These are phyloP conservation scores for Oxyria digyna DNA, from an alignment of 148 eudicot species.

Conservation along the genomic window DNA sequence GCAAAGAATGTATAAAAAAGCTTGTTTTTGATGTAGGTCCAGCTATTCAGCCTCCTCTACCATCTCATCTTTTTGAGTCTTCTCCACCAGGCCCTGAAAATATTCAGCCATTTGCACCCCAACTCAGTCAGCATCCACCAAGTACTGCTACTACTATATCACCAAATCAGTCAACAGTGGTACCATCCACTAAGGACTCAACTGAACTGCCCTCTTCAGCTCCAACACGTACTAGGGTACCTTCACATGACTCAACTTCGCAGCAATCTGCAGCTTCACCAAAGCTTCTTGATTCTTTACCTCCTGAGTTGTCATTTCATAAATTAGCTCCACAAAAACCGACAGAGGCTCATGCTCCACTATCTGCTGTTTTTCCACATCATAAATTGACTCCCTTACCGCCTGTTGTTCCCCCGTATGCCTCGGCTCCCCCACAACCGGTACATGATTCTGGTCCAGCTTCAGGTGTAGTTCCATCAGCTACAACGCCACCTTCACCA, in stretches of 20 bases:
- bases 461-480: too few species aligned
- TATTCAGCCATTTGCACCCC: slow-evolving; percentile 4
- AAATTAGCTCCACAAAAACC: slow-evolving; percentile 8
- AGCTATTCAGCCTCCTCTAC: slow-evolving; percentile 9
- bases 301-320: not conserved
- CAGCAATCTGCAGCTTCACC: slow-evolving; percentile 3
- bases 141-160: not conserved
- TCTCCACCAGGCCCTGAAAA: slow-evolving; percentile 5
- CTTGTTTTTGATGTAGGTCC: slow-evolving; percentile 11
- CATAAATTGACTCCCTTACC: not conserved
- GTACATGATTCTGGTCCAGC: too few species aligned
- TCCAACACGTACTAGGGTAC: not conserved
- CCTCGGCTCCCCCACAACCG: not conserved
- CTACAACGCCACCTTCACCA: too few species aligned
- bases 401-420: not conserved
- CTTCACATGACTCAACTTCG: slow-evolving; percentile 5
- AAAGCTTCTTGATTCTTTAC: not conserved
- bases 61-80: slow-evolving; percentile 12
- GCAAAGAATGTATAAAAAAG: not conserved
- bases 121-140: too few species aligned
- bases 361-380: too few species aligned
- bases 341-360: not conserved
- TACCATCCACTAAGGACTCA: not conserved
- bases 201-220: not conserved
- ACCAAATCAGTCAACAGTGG: not conserved